A percentile compares a stretch with the other conserved stretches of the same genome.
Conservation (phyloP, 129 eudicot genomes). For the Erigeron canadensis region DNA sequence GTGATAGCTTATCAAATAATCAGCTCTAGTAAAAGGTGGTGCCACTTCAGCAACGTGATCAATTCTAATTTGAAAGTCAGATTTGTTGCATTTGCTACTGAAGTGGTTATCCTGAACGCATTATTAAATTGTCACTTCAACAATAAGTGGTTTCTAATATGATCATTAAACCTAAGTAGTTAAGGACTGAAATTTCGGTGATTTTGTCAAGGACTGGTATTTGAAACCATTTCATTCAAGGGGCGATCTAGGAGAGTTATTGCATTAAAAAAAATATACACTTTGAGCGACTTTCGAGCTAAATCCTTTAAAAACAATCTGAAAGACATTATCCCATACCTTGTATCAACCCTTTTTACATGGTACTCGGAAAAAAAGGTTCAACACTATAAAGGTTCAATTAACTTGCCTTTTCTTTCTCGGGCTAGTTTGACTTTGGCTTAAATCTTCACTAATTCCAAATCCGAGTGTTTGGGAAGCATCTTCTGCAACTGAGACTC, state of each 20-base stretch:
- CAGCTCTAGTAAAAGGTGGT: background rate
- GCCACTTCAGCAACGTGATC: background rate
- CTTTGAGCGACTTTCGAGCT: too few relatives aligned
- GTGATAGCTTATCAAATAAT: background rate
- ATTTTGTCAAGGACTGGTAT: too few relatives aligned
- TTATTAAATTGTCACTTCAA: too few relatives aligned
- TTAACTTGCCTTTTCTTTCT: constrained; percentile 76
- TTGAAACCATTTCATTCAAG: too few relatives aligned
- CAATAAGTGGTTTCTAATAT: too few relatives aligned
- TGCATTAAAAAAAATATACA: too few relatives aligned
- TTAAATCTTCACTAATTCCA: constrained; percentile 48
- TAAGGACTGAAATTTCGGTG: too few relatives aligned
- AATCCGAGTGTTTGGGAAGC: constrained; percentile 41
- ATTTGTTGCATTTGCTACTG: background rate
- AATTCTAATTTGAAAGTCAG: background rate
- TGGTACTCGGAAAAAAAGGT: background rate
- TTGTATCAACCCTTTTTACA: too few relatives aligned
- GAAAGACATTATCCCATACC: too few relatives aligned
- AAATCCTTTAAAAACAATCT: too few relatives aligned
- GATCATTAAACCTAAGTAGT: too few relatives aligned
- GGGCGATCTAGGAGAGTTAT: too few relatives aligned
- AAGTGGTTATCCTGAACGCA: background rate
- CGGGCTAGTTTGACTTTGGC: constrained; percentile 72
- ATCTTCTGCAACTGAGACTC: constrained; percentile 44
- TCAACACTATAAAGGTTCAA: background rate